Evolutionary conservation across 176 grass and related monocot genomes (phyloP).

Genomic region (Triticum turgidum): DNA sequence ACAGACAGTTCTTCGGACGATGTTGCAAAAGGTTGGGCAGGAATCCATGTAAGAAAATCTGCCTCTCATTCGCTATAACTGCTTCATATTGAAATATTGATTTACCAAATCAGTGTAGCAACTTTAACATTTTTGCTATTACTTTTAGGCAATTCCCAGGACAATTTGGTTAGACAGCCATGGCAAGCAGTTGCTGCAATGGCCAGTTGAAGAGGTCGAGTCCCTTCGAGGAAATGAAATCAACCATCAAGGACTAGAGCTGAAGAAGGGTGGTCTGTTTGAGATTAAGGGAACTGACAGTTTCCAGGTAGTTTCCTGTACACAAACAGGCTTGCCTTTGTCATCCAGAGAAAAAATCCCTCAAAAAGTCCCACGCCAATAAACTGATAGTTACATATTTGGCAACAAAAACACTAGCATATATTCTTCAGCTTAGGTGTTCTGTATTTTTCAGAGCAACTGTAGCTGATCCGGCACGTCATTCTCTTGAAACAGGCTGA

Average conservation of each 20-base stretch:
- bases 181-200: constrained; percentile 71
- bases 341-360: neutral
- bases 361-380: neutral
- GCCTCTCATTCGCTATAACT: neutral
- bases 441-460: neutral
- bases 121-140: neutral
- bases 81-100: neutral
- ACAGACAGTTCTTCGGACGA: constrained; percentile 57
- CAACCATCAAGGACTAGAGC: constrained; percentile 43
- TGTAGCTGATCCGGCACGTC: constrained; percentile 32
- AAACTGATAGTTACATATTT: neutral
- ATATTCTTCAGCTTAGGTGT: neutral
- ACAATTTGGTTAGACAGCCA: constrained; percentile 68
- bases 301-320: constrained; percentile 44
- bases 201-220: constrained; percentile 80
- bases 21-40: constrained; percentile 78
- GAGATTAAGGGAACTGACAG: constrained; percentile 66
- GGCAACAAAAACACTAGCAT: neutral
- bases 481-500: constrained; percentile 61
- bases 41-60: constrained; percentile 63
- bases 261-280: constrained; percentile 46
- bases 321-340: neutral
- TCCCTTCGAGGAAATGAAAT: constrained; percentile 60
- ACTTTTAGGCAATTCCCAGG: constrained; percentile 68
- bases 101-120: neutral